Percentiles rank a stretch among this genome's conserved stretches.
These are phyloP conservation scores for Cutaneotrichosporon sp. DNA, from an alignment of 1,284 basidiomycete species.

Conservation along the genomic window DNA sequence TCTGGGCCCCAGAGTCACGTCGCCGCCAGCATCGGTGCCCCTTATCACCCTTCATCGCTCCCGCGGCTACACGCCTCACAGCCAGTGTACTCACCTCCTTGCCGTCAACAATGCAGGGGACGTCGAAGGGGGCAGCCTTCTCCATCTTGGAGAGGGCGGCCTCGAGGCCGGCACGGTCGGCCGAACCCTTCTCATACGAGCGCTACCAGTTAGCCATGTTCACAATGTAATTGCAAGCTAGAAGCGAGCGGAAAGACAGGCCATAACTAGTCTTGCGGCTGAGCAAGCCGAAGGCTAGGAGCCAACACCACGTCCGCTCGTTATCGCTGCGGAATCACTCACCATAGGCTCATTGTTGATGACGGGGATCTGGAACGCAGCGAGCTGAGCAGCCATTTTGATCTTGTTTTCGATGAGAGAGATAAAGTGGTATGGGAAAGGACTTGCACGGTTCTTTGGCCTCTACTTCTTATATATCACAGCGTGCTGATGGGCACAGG, in stretches of 20 bases:
- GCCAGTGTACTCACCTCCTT: conserved; percentile 59
- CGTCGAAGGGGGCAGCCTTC: conserved; percentile 76
- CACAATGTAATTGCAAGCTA: background rate
- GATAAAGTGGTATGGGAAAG: background rate
- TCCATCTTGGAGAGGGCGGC: conserved; percentile 75
- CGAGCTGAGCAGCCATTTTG: conserved; percentile 54
- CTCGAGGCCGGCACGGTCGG: conserved; percentile 70
- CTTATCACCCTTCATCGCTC: background rate
- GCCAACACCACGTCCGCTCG: too few species aligned
- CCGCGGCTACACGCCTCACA: background rate
- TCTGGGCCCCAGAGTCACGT: too few species aligned
- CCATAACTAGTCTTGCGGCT: background rate
- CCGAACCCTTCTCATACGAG: conserved; percentile 71
- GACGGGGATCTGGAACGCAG: conserved; percentile 71
- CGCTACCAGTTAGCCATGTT: conserved; percentile 32
- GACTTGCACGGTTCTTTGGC: too few species aligned
- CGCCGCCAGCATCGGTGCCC: too few species aligned
- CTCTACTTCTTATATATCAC: background rate
- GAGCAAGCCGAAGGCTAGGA: too few species aligned
- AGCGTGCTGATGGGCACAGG: background rate
- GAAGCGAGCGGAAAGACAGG: background rate
- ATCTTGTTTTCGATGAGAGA: background rate
- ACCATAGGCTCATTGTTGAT: conserved; percentile 92
- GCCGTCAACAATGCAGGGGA: conserved; percentile 89
- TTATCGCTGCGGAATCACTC: conserved; percentile 25